phyloP scores from a whole-genome alignment of 306 rosid genomes.

The Pyrus communis region DNA sequence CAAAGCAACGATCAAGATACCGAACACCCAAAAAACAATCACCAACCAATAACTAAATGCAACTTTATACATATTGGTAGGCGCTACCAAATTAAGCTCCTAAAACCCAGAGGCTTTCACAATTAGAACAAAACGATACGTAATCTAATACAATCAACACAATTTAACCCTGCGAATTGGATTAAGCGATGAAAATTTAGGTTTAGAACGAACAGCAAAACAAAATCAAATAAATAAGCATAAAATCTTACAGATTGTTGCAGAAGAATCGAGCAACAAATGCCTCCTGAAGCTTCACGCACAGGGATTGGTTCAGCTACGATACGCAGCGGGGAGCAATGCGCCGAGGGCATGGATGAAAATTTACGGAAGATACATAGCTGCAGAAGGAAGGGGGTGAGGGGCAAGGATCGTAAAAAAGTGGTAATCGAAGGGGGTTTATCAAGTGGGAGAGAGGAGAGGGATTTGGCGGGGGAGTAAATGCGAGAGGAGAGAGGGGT shows the following conservation, averaged over 20 bases:
- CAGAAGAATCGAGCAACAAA: conserved; percentile 13
- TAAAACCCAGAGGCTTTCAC: background rate
- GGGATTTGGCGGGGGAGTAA: background rate
- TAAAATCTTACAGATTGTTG: conserved; percentile 11
- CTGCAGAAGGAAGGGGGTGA: conserved; percentile 1
- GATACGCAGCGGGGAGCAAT: conserved; percentile 4
- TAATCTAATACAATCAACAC: background rate
- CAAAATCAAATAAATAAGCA: background rate
- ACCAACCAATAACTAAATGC: background rate
- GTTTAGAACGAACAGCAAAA: background rate
- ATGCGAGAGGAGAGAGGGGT: conserved; percentile 19
- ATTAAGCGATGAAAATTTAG: conserved; percentile 17
- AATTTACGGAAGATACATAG: conserved; percentile 8
- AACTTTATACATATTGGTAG: background rate
- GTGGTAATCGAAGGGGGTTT: background rate
- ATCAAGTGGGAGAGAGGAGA: background rate
- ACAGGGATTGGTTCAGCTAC: conserved; percentile 10
- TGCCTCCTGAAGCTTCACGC: conserved; percentile 16
- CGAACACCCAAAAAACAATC: background rate
- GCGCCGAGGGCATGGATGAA: conserved; percentile 12
- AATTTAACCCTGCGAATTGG: background rate
- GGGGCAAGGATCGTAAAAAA: conserved; percentile 29
- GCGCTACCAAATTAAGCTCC: conserved; percentile 5
- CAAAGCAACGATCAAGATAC: background rate
- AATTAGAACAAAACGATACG: background rate